These are phyloP conservation scores for Rhizophagus clarus DNA, from an alignment of 192 early-diverging fungal species.

Conservation along the genomic window DNA sequence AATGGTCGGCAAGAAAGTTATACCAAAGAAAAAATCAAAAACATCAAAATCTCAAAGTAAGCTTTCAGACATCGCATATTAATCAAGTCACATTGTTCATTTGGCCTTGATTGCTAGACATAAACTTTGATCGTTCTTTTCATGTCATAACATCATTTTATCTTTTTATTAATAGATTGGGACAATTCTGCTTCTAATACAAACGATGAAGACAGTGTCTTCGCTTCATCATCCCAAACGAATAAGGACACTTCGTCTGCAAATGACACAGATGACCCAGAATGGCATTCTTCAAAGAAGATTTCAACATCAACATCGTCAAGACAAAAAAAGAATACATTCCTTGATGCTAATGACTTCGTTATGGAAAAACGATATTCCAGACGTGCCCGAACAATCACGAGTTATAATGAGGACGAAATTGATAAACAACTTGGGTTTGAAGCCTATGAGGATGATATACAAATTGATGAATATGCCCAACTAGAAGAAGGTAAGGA, in stretches of 20 bases:
- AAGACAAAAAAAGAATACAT: constrained; percentile 26
- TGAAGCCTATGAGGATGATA: constrained; percentile 33
- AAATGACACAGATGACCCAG: background rate
- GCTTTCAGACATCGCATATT: background rate
- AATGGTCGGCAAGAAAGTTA: background rate
- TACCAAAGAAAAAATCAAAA: constrained; percentile 13
- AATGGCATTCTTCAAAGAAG: background rate
- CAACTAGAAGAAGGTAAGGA: constrained; percentile 14
- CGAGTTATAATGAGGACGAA: constrained; percentile 50
- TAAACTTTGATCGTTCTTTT: background rate
- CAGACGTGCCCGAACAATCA: constrained; percentile 37
- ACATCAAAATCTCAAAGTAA: background rate
- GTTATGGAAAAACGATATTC: constrained; percentile 37
- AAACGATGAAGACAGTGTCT: background rate
- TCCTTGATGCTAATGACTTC: constrained; percentile 7
- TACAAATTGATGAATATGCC: background rate
- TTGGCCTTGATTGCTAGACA: background rate
- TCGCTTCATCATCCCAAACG: background rate
- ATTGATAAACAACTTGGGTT: constrained; percentile 38
- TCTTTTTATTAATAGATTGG: background rate
- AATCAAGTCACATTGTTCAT: background rate
- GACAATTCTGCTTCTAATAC: background rate
- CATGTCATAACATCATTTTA: background rate
- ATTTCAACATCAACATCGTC: constrained; percentile 22
- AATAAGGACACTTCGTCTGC: background rate